Evolutionary conservation across 176 grass and related monocot species (phyloP).

Genomic region (Musa schizocarpa): DNA sequence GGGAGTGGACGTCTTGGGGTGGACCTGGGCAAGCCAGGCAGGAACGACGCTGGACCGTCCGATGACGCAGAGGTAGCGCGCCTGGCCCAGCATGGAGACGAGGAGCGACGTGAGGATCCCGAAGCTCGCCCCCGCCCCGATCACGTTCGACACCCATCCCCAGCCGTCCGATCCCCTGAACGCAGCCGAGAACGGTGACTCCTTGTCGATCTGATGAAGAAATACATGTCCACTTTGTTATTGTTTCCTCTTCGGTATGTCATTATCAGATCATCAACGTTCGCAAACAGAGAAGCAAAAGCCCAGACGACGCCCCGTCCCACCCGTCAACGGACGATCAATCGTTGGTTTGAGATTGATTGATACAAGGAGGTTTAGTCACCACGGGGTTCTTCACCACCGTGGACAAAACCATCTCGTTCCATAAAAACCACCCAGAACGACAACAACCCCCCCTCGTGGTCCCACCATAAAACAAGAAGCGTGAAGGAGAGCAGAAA

Average conservation of each 20-base stretch:
- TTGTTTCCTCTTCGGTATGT: no score
- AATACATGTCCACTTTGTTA: neutral
- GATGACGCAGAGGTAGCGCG: slow-evolving; percentile 85
- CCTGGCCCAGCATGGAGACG: slow-evolving; percentile 92
- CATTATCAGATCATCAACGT: no score
- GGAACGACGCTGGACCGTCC: slow-evolving; percentile 81
- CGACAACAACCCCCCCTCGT: neutral
- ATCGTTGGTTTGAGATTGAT: no score
- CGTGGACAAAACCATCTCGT: no score
- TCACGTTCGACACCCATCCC: slow-evolving; percentile 80
- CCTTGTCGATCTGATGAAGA: slow-evolving; percentile 55
- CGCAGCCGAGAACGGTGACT: slow-evolving; percentile 78
- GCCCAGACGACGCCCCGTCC: no score
- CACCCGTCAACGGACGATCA: no score
- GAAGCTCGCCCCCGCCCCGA: slow-evolving; percentile 63
- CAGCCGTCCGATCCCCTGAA: slow-evolving; percentile 43
- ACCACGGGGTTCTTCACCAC: no score
- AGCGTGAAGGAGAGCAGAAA: neutral
- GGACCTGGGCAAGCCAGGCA: slow-evolving; percentile 65
- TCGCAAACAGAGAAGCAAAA: no score
- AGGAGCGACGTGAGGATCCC: slow-evolving; percentile 88
- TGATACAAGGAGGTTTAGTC: no score
- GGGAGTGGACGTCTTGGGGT: slow-evolving; percentile 58
- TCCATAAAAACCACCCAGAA: no score
- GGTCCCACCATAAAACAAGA: neutral